Evolutionary conservation across 352 stramenopile genomes (phyloP).

Genomic region (Blastocystis sp.): DNA sequence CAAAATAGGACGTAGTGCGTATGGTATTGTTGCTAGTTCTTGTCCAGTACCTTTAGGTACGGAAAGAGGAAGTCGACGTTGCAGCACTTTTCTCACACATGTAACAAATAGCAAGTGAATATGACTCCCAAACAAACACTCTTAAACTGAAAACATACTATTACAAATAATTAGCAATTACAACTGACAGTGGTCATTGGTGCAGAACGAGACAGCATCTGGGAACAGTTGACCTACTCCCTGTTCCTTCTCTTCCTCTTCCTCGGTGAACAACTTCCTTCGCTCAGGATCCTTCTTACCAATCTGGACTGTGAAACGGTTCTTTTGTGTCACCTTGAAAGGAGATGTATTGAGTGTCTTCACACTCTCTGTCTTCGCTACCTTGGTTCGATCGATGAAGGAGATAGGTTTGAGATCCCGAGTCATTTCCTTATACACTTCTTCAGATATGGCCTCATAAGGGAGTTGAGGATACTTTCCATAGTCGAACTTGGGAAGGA

Average conservation of each 20-base stretch:
- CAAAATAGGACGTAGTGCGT: no score
- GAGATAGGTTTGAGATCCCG: constrained; percentile 53
- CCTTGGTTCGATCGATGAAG: constrained; percentile 5
- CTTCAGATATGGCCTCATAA: no score
- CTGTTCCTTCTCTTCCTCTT: constrained; percentile 24
- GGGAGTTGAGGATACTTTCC: no score
- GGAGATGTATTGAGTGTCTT: background rate
- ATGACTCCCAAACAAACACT: no score
- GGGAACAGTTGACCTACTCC: constrained; percentile 54
- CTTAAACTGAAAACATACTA: no score
- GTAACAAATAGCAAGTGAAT: no score
- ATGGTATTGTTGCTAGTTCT: no score
- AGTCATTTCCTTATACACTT: no score
- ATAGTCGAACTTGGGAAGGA: no score
- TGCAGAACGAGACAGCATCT: constrained; percentile 55
- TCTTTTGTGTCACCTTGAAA: background rate
- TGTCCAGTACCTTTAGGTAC: background rate
- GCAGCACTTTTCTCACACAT: no score
- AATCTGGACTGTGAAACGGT: background rate
- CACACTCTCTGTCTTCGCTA: background rate
- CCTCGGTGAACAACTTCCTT: background rate
- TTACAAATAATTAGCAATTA: constrained; percentile 29
- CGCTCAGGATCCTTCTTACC: background rate
- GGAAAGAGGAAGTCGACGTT: background rate
- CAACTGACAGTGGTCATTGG: constrained; percentile 61